These are phyloP conservation scores for Plasmopara viticola DNA, from an alignment of 352 stramenopile species.

Conservation along the genomic window DNA sequence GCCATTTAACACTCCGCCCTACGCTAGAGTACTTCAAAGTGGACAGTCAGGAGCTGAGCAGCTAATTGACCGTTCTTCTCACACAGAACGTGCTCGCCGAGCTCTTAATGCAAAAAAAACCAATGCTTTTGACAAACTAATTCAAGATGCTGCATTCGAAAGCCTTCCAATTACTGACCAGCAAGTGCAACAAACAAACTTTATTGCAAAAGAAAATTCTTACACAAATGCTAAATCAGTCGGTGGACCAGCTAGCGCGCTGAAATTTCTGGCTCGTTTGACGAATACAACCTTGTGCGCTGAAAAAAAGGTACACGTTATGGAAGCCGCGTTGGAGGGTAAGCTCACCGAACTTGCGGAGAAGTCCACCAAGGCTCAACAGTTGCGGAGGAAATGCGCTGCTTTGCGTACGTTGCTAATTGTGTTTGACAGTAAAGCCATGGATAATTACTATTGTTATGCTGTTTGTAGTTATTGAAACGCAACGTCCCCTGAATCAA, in stretches of 20 bases:
- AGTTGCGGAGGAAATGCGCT: slow-evolving; percentile 13
- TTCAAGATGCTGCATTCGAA: slow-evolving; percentile 1
- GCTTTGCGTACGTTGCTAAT: slow-evolving; percentile 9
- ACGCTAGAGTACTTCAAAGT: slow-evolving; percentile 4
- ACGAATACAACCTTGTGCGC: slow-evolving; percentile 14
- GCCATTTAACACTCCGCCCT: slow-evolving; percentile 9
- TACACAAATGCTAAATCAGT: background rate
- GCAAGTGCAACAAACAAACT: background rate
- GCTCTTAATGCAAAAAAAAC: background rate
- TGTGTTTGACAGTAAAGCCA: background rate
- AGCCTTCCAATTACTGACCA: slow-evolving; percentile 1
- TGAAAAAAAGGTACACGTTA: slow-evolving; percentile 8
- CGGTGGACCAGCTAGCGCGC: slow-evolving; percentile 4
- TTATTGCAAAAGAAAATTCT: background rate
- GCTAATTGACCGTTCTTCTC: background rate
- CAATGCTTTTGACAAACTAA: background rate
- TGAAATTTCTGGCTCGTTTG: slow-evolving; percentile 13
- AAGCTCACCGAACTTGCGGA: slow-evolving; percentile 19
- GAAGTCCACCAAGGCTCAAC: slow-evolving; percentile 14
- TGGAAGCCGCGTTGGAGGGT: slow-evolving; percentile 12
- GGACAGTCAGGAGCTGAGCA: slow-evolving; percentile 4
- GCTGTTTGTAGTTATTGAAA: background rate
- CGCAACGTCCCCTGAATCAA: background rate
- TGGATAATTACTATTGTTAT: background rate
- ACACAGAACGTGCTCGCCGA: background rate